Base-by-base conservation (phyloP, 768 basidiomycete species). In the Psilocybe cyanescens region DNA sequence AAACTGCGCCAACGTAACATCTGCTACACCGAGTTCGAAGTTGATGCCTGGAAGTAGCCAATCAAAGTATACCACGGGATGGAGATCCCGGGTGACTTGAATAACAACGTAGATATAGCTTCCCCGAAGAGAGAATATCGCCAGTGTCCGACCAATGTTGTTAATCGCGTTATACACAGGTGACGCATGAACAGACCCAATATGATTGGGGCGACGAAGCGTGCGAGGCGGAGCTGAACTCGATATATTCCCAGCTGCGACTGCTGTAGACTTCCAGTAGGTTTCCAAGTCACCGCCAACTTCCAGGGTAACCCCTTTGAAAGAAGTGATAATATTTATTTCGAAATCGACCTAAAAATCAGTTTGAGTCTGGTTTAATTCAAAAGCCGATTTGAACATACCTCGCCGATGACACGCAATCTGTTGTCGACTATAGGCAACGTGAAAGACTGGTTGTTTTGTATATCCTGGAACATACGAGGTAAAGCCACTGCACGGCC, bases 241-340 rank as follows among this genome's bases (percentile, higher is more conserved):
- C 11, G 71, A 71, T 35, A 80, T 71, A 12, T 85, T 79, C 17
- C 78, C 78, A 3, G 84, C 79, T 16, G 82, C 74, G 48, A 78
- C 76, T 31, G 79, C 79, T 17, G 89, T 86, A 2, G 95, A 96
- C 77, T 98, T 99, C 97, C 97, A 99, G 74, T 99, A 99, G 0
- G 97, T 99, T 77, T 99, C 96, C 30, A 99, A 85, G 55, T 92
- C 88, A 28, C 97, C 97, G 24, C 95, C 96, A 57, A 98, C 91
- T 76, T 96, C 94, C 11, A 99, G 82, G 59, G 94, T 94, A 52
- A 95, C 94, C 2, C 93, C 95, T 59, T 89, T 87, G 76, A 99
- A 99, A 1, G 95, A 91, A 8, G 88, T 90, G 63, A 97, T 87
- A 59, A 95, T 84, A 67, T 87, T 92, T 33, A 94, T 81, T 68